A percentile compares a stretch with the other conserved stretches of the same genome.
Conservation (phyloP, 1,284 basidiomycete species). For the Apiotrichum siamense region DNA sequence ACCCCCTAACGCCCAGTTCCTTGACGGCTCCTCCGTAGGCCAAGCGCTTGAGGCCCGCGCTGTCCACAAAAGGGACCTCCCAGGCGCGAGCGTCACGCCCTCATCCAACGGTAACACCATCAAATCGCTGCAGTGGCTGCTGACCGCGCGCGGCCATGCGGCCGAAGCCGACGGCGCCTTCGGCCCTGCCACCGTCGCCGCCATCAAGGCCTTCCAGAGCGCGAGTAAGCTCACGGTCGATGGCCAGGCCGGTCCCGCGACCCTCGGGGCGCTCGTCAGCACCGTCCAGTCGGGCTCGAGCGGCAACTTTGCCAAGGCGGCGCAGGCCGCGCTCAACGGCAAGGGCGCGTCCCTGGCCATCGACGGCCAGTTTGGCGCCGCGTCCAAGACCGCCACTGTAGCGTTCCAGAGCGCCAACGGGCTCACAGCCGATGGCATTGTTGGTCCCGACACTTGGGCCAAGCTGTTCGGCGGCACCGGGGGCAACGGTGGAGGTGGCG, state of each 20-base stretch:
- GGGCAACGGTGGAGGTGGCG: not conserved
- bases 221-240: not conserved
- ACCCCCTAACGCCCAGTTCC: no score
- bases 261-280: slow-evolving; percentile 5
- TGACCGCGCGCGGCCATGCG: not conserved
- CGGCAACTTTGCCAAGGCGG: not conserved
- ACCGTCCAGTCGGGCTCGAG: not conserved
- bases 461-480: not conserved
- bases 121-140: slow-evolving; percentile 5
- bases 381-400: not conserved
- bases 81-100: not conserved
- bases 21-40: no score
- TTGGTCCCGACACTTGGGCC: slow-evolving; percentile 4
- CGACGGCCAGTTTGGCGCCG: slow-evolving; percentile 8
- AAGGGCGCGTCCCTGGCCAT: not conserved
- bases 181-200: not conserved
- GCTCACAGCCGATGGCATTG: not conserved
- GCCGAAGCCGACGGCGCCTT: slow-evolving; percentile 3
- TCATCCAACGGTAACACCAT: not conserved
- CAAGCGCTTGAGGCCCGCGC: no score
- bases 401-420: not conserved
- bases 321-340: not conserved
- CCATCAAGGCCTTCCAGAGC: slow-evolving; percentile 1
- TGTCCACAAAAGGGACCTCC: no score
- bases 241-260: slow-evolving; percentile 1